These are phyloP conservation scores for Oleoguttula mirabilis DNA, from an alignment of 495 filamentous ascomycete species.

Conservation along the genomic window DNA sequence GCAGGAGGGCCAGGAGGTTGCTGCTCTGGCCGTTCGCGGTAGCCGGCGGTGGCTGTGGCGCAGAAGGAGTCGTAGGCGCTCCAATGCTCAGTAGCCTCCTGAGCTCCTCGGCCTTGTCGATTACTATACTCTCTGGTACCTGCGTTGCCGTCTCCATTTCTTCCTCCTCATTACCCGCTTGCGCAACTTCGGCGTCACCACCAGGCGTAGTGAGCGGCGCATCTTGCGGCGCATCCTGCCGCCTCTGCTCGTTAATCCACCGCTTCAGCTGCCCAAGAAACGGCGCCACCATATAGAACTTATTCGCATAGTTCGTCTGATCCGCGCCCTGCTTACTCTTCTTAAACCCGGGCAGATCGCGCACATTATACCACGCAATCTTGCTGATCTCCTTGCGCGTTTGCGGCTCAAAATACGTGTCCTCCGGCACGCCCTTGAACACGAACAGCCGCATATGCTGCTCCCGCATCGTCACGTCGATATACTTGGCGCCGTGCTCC, in stretches of 20 bases:
- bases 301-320: slow-evolving; percentile 56
- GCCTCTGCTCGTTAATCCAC: slow-evolving; percentile 79
- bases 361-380: slow-evolving; percentile 83
- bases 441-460: slow-evolving; percentile 88
- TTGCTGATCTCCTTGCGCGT: slow-evolving; percentile 96
- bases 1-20: slow-evolving; percentile 14
- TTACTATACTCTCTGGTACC: neutral
- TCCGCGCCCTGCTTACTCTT: slow-evolving; percentile 51
- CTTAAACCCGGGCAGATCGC: slow-evolving; percentile 72
- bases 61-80: neutral
- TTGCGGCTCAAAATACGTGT: slow-evolving; percentile 74
- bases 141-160: neutral
- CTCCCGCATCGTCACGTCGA: slow-evolving; percentile 78
- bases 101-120: slow-evolving; percentile 7
- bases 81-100: slow-evolving; percentile 12
- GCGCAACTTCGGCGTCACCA: neutral
- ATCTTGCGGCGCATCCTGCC: slow-evolving; percentile 36
- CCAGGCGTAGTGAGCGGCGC: neutral
- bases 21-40: neutral
- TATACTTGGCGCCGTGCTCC: slow-evolving; percentile 56
- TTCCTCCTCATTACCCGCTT: slow-evolving; percentile 1
- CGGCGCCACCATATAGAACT: slow-evolving; percentile 95
- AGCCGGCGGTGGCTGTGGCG: neutral
- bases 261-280: slow-evolving; percentile 77
- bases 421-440: slow-evolving; percentile 72